phyloP scores from a whole-genome alignment of 148 eudicot genomes.

The Arbutus unedo region DNA sequence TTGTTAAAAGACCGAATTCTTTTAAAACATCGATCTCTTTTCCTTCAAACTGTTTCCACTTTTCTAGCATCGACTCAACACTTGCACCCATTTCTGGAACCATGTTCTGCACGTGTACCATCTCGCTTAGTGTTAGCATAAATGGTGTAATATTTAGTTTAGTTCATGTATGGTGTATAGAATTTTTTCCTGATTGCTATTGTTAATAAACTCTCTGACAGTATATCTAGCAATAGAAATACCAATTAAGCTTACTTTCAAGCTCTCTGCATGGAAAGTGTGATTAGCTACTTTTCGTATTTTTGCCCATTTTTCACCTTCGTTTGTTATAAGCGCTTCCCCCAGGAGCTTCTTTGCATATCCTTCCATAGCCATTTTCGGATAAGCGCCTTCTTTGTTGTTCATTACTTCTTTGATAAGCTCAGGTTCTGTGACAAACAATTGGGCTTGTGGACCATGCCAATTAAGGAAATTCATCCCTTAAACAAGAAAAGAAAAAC shows the following conservation, averaged over 20 bases:
- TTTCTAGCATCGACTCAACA: constrained; percentile 23
- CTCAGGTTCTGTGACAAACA: constrained; percentile 42
- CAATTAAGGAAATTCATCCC: constrained; percentile 38
- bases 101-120: constrained; percentile 17
- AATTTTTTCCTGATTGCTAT: neutral
- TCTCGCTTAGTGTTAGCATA: neutral
- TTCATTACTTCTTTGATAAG: constrained; percentile 35
- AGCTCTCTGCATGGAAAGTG: constrained; percentile 43
- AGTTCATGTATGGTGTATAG: neutral
- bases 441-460: constrained; percentile 36
- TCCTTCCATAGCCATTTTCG: constrained; percentile 33
- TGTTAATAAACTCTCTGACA: neutral
- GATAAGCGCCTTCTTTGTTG: constrained; percentile 34
- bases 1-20: constrained; percentile 19
- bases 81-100: constrained; percentile 25
- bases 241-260: constrained; percentile 28
- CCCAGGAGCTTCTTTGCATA: constrained; percentile 42
- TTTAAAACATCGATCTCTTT: constrained; percentile 17
- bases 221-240: neutral
- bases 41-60: constrained; percentile 19
- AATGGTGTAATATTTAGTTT: neutral
- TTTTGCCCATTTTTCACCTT: constrained; percentile 44
- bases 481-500: neutral
- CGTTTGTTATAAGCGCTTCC: constrained; percentile 35
- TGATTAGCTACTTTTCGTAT: constrained; percentile 42